Base-by-base conservation (phyloP, 148 eudicot species). In the Arctostaphylos glauca region DNA sequence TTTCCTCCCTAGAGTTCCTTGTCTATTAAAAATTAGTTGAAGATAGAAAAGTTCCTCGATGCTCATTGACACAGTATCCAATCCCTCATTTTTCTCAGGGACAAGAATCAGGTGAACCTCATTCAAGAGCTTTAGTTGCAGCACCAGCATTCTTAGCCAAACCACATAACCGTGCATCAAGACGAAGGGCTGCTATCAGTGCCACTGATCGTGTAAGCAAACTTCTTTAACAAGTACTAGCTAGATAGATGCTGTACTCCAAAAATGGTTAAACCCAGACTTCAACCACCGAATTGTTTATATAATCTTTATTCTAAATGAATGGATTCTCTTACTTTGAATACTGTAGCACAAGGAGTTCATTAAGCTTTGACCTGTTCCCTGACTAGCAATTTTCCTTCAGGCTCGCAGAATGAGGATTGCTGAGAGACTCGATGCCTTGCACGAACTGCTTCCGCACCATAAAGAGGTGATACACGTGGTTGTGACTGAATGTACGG, bases 361-460 rank as follows among this genome's bases (percentile, higher is more conserved):
- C 47, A 19, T 75, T 74, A 68, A 31, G 52, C 49, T 78, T 41
- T 49, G 72, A 43, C 73, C 10, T 16, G 43, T 53, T 70, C 76
- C 9, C 60, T 84, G 68, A 80, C 80, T 31, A 49, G 72, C 64
- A n/a, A 9, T n/a, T 58, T 74, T 47, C 44, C 55, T 76, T 77
- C 82, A 89, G 91, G 13, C 72, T 86, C 91, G 88, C 83, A 87
- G 84, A 68, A 13, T 78, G 80, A 87, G 76, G 74, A 89, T 86
- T 82, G 80, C 86, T 62, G 68, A 86, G 72, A 72, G 84, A 79
- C 74, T 84, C 3, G 83, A 86, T 23, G 88, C 88, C 70, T 84
- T 89, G 85, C 49, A 83, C 64, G 84, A 80, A 78, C 68, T 89
- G 84, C 82, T 87, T 85, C 91, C 91, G 6, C 81, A 76, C n/a